Evolutionary conservation across 208 protist genomes (phyloP), one percentile per base, ranked within the genome.

Genomic region (Trypanosoma brucei): DNA sequence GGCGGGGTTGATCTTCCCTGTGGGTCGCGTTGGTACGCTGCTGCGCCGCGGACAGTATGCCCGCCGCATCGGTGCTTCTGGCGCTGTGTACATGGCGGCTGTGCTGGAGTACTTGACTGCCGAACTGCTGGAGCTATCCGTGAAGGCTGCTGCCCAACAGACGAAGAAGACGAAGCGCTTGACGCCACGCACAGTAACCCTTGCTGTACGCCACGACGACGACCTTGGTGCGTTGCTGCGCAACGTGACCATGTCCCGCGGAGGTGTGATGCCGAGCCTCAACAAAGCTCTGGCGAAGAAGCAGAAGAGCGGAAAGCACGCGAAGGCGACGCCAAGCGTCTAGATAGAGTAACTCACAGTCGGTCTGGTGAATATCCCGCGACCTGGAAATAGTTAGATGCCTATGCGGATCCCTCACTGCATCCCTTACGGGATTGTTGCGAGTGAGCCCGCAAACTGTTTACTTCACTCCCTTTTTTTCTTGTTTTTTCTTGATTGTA

Each of bases 1-100:
- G 83, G 98, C 98, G 13, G 97, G 97, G 42, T 95, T 99, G 44
- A 95, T 98, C 83, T 99, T 99, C 89, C 98, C 98, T 50, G 98
- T 99, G 33, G 98, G 97, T 72, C 94, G 98, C 82, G 84, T 99
- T 44, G 96, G 98, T 78, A 86, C 94, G 58, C 79, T 97, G 67
- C 82, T 99, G 55, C 86, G 93, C 73, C 79, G 97, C 55, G 98
- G 98, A 58, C 80, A 94, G 78, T 99, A 98, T 83, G 95, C 96
- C 40, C 72, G 91, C 76, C 93, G 98, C 77, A 81, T 99, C 61
- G 97, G 97, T 86, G 91, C 95, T 40, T 97, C 94, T 57, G 98
- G 98, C 50, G 97, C 98, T 53, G 96, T 99, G 46, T 99, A 99
- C 90, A 79, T 99, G 58, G 91, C 98, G 3, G 98, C 98, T 42